Evolutionary conservation across 768 basidiomycete species (phyloP), one percentile per base, ranked within the genome.

Genomic region (Multifurca ochricompacta): DNA sequence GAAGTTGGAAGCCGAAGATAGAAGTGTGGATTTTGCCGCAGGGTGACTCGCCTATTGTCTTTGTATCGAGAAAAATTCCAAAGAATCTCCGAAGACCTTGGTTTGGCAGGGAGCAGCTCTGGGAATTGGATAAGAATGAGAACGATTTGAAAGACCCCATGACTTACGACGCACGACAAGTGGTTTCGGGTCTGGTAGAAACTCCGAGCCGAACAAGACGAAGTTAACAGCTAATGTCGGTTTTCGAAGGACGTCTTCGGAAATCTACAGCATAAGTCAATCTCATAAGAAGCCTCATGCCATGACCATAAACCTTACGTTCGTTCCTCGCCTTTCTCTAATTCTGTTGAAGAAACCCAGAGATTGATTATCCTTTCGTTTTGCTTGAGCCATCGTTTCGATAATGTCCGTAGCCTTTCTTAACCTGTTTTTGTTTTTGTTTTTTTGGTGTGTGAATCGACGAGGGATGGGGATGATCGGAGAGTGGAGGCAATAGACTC

Each of bases 1-100:
- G 34, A 34, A n/a, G 23, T 48, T 3, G 48, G 48, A 9, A 48
- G 48, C 5, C 31, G 10, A 9, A 5, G 16, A 48, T 48, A 48
- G 47, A 48, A 48, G 3, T 37, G 47, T 16, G 47, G 47, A 13
- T 48, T 48, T 6, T 48, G 47, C 16, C 36, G 25, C 23, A 48
- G 37, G 2, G 47, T n/a, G n/a, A 48, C 25, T 9, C 35, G 35
- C 34, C 47, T n/a, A 1, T 48, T 5, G 4, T 48, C 35, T 18
- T 19, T 37, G 18, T 28, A 28, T 25, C 47, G 47, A 37, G 47
- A 21, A 30, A 48, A 48, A 37, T 48, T 48, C 47, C 47, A 48
- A 16, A 48, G 21, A 14, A 48, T 48, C n/a, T 48, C 47, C 34
- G 47, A 28, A n/a, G n/a, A 18, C n/a, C 8, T 13, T 37, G 35